Evolutionary conservation across 352 stramenopile genomes (phyloP).

Genomic region (Pythium volutum): DNA sequence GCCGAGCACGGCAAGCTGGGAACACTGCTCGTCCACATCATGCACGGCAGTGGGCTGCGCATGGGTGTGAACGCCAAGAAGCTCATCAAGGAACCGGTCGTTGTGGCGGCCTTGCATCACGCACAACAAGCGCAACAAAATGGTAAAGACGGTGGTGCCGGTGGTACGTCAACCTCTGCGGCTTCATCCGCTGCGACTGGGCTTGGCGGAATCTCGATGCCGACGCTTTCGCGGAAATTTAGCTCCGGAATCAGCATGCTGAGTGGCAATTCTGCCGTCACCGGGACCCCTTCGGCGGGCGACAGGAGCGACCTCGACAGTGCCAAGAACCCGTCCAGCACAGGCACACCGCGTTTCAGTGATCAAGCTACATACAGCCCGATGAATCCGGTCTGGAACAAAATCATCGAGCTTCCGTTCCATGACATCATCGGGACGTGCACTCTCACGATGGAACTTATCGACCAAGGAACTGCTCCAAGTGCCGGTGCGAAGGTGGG

Average conservation of each 20-base stretch:
- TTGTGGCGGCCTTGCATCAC: slow-evolving; percentile 57
- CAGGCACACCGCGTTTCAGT: slow-evolving; percentile 52
- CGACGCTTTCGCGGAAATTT: slow-evolving; percentile 69
- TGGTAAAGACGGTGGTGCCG: slow-evolving; percentile 6
- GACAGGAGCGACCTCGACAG: slow-evolving; percentile 24
- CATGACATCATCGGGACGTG: slow-evolving; percentile 72
- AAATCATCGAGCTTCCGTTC: slow-evolving; percentile 74
- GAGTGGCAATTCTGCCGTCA: slow-evolving; percentile 28
- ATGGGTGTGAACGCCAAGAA: slow-evolving; percentile 67
- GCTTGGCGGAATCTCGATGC: slow-evolving; percentile 65
- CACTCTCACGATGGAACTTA: slow-evolving; percentile 70
- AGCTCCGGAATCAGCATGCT: slow-evolving; percentile 57
- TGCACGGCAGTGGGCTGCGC: slow-evolving; percentile 81
- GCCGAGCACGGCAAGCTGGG: slow-evolving; percentile 71
- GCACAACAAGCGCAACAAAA: slow-evolving; percentile 52
- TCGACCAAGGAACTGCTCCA: slow-evolving; percentile 43
- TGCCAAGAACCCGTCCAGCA: slow-evolving; percentile 42
- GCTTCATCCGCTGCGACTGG: slow-evolving; percentile 30
- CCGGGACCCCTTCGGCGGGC: slow-evolving; percentile 9
- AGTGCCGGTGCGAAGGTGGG: slow-evolving; percentile 44
- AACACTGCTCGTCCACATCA: slow-evolving; percentile 67
- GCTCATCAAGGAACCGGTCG: slow-evolving; percentile 57
- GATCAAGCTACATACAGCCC: slow-evolving; percentile 53
- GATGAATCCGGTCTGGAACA: slow-evolving; percentile 81
- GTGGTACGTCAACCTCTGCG: not conserved